These are phyloP conservation scores for Cordyceps cicadae DNA, from an alignment of 2,329 filamentous ascomycete species.

Conservation along the genomic window DNA sequence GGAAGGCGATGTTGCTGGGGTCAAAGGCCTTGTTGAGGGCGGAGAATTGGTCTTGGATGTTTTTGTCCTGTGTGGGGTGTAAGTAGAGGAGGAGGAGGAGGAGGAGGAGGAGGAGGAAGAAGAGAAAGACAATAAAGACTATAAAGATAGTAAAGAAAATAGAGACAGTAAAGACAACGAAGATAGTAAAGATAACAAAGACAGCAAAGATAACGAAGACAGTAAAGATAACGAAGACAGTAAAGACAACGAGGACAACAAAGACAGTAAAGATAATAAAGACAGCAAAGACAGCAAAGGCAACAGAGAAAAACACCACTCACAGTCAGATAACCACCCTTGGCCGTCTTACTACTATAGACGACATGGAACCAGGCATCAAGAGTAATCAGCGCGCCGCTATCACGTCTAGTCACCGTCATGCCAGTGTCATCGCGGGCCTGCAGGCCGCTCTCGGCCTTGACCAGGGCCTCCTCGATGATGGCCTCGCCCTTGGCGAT, in stretches of 20 bases:
- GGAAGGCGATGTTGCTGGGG: slow-evolving; percentile 22
- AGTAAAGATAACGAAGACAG: no score
- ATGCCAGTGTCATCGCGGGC: not conserved
- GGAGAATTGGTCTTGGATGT: slow-evolving; percentile 17
- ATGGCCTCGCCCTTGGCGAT: slow-evolving; percentile 2
- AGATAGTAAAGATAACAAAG: no score
- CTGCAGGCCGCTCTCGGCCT: not conserved
- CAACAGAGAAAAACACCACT: no score
- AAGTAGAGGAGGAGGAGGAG: not conserved
- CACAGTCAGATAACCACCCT: slow-evolving; percentile 28
- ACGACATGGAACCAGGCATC: slow-evolving; percentile 31
- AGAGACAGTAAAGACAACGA: no score
- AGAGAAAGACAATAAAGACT: not conserved
- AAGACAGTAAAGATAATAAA: no score
- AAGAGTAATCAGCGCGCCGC: slow-evolving; percentile 19
- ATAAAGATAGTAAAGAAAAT: no score
- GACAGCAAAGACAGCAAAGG: no score
- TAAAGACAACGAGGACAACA: no score
- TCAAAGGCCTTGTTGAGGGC: slow-evolving; percentile 20
- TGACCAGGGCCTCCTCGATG: not conserved
- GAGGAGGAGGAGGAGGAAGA: not conserved
- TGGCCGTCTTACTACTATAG: slow-evolving; percentile 32
- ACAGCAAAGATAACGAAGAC: no score
- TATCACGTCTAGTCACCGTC: not conserved
- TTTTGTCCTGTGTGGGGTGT: slow-evolving; percentile 8